Evolutionary conservation across 306 rosid species (phyloP), one percentile per base, ranked within the genome.

Genomic region (Pterocarpus macrocarpus): DNA sequence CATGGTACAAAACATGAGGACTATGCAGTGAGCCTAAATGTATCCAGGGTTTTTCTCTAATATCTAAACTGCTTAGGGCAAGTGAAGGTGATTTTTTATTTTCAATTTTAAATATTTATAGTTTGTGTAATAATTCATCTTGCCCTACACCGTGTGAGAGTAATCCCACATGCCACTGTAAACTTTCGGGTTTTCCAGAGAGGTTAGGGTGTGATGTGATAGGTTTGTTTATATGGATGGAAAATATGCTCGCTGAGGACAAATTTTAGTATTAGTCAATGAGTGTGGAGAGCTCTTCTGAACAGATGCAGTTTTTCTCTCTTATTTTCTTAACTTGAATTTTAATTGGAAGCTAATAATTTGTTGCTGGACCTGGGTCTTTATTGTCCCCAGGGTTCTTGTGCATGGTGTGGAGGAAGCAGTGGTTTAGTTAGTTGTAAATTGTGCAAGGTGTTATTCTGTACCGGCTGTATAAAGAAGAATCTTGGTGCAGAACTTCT

Each of bases 381-480:
- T 74, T 94, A 90, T 84, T 87, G 88, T 79, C 75, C 89, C 0
- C 82, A 85, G 81, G 77, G 93, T 80, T 87, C 78, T 78, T 93
- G 98, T 86, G 90, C 88, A 67, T 94, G 98, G 98, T 94, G 98
- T 36, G 94, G 97, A 47, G 84, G 84, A 85, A 88, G 68, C 74
- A 81, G 32, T 55, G 91, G 81, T 43, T 82, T 94, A 76, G 82
- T 91, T 63, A 85, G 82, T 76, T 94, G 98, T 71, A 90, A 86
- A 79, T 85, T 85, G 39, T 94, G 98, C 90, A 89, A 88, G 65
- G 67, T 57, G 38, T 82, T 89, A 33, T 89, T 94, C 81, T 94
- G 98, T 83, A 82, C 68, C 61, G 78, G 66, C 28, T 94, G 98
- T 75, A 81, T 94, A 80, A 89, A 81, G 83, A 82, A 90, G 82